Base-by-base conservation (phyloP, 495 filamentous ascomycete species). In the Neurospora sp. region DNA sequence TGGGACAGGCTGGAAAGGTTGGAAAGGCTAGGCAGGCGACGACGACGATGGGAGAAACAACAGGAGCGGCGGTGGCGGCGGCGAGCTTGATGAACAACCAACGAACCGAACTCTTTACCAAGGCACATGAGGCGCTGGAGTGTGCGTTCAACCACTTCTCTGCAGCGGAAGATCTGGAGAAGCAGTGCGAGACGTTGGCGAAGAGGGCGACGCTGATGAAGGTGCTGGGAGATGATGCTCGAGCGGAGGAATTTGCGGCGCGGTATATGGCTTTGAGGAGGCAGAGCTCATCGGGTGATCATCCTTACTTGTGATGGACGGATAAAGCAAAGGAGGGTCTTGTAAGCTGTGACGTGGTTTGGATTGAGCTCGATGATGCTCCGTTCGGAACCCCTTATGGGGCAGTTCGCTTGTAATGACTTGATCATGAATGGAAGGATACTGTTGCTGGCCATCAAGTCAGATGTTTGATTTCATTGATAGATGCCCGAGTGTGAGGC, bases 201-300 rank as follows among this genome's bases (percentile, higher is more conserved):
- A 95, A 95, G 83, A 94, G 94, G 80, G 92, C 93, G 17, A 91
- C 91, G 9, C 85, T 97, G 48, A 92, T 93, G 87, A 89, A 90
- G 79, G 82, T 91, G 9, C 84, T 90, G 31, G 93, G 92, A 4
- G 91, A 97, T 74, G 81, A 86, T 70, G 87, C 86, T 20, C 78
- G 91, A 75, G 89, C 92, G 1, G 92, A 94, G 82, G 90, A 94
- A 71, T 93, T 87, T 80, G 91, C 92, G 5, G 87, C 90, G 12
- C 87, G 87, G 75, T 94, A 93, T 79, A 70, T 93, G 70, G 87
- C 87, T 73, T 76, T 93, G 71, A 86, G 84, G 72, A 87, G 72
- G 73, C 80, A 84, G 61, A 59, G 48, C 48, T 59, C 48, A 27
- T 59, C 22, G 20, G 22, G 48, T 5, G 48, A 59, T 12, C 22